A percentile compares a stretch with the other conserved stretches of the same genome.
phyloP scores from a whole-genome alignment of 805 yeast species.

The Candida montana region DNA sequence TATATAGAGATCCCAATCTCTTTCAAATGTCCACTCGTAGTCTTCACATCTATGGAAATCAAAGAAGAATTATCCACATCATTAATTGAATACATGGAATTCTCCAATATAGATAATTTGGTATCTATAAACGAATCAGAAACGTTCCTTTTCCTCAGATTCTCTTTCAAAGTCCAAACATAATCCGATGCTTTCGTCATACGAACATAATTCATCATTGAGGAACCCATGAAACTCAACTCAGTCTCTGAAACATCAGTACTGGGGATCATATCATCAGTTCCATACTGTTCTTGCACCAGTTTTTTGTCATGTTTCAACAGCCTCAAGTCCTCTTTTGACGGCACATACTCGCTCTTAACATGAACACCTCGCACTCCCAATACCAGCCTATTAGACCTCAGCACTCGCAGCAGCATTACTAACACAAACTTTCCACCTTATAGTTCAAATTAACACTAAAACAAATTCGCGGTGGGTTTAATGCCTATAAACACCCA shows the following conservation, averaged over 20 bases:
- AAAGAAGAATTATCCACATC: conserved; percentile 1
- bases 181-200: conserved; percentile 9
- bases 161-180: conserved; percentile 7
- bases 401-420: neutral
- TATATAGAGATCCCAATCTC: conserved; percentile 10
- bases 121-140: neutral
- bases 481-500: conserved; percentile 2
- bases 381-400: neutral
- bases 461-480: neutral
- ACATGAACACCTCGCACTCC: neutral
- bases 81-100: conserved; percentile 3
- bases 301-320: neutral
- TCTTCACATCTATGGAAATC: conserved; percentile 4
- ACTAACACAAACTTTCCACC: neutral
- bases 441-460: neutral
- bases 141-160: neutral
- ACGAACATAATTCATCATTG: neutral
- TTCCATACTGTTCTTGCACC: neutral
- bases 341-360: neutral
- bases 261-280: too few relatives aligned
- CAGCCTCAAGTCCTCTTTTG: neutral
- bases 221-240: neutral
- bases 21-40: neutral
- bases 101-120: conserved; percentile 2
- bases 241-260: neutral